These are phyloP conservation scores for Fagopyrum esculentum DNA, from an alignment of 148 eudicot genomes.

Conservation along the genomic window DNA sequence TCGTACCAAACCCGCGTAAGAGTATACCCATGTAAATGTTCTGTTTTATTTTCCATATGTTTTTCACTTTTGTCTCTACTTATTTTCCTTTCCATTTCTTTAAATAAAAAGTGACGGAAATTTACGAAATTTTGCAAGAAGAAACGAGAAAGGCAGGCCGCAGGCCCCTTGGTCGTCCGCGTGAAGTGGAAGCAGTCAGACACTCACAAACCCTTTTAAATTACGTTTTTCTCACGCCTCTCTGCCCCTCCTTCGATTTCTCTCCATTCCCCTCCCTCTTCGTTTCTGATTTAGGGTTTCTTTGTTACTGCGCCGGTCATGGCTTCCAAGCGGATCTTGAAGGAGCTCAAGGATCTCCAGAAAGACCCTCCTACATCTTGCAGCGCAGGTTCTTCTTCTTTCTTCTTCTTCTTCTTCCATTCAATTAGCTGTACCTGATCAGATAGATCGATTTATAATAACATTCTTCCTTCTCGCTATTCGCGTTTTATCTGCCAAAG, in stretches of 20 bases:
- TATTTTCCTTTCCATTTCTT: too few species aligned
- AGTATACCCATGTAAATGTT: too few species aligned
- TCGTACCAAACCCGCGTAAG: too few species aligned
- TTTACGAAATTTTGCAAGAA: too few species aligned
- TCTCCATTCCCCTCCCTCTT: neutral
- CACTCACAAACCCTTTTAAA: neutral
- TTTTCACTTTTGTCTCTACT: too few species aligned
- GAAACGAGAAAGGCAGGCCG: too few species aligned
- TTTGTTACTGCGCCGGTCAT: slow-evolving; percentile 17
- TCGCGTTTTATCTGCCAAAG: slow-evolving; percentile 1
- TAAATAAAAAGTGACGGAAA: too few species aligned
- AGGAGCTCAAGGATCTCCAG: slow-evolving; percentile 87
- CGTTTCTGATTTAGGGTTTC: neutral
- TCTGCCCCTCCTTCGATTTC: neutral
- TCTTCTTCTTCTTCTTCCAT: neutral
- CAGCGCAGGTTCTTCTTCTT: slow-evolving; percentile 54
- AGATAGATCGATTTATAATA: neutral
- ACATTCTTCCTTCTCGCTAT: neutral
- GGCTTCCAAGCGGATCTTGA: slow-evolving; percentile 77
- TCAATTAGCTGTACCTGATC: neutral
- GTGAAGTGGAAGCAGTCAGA: slow-evolving; percentile 4
- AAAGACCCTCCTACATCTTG: slow-evolving; percentile 77
- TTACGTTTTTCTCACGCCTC: neutral
- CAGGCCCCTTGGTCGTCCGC: neutral
- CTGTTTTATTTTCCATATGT: too few species aligned